A percentile compares a stretch with the other conserved stretches of the same genome.
These are phyloP conservation scores for Daldinia concentrica DNA, from an alignment of 495 filamentous ascomycete species.

Conservation along the genomic window DNA sequence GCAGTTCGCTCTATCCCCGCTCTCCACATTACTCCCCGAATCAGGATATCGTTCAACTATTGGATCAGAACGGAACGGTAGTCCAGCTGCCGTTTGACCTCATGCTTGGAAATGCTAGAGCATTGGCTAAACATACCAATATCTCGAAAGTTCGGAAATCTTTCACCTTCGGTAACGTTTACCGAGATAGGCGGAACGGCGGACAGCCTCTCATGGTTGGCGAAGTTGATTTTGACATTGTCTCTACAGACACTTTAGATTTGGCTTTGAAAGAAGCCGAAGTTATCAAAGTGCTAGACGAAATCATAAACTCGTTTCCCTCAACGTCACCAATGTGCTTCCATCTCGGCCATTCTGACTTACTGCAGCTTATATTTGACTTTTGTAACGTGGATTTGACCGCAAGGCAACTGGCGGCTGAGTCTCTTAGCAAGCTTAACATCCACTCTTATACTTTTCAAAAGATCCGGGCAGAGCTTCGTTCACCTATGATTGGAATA, in stretches of 20 bases:
- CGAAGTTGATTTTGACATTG: slow-evolving; percentile 96
- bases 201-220: slow-evolving; percentile 84
- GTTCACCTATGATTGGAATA: slow-evolving; percentile 79
- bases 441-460: slow-evolving; percentile 83
- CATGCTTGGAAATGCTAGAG: slow-evolving; percentile 86
- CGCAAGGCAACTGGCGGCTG: slow-evolving; percentile 77
- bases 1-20: slow-evolving; percentile 80
- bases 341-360: slow-evolving; percentile 87
- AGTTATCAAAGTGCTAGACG: slow-evolving; percentile 92
- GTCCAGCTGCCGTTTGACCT: slow-evolving; percentile 93
- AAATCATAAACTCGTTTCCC: slow-evolving; percentile 85
- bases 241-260: slow-evolving; percentile 79
- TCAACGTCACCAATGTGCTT: slow-evolving; percentile 84
- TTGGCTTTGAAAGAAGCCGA: slow-evolving; percentile 94
- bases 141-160: slow-evolving; percentile 74
- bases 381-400: slow-evolving; percentile 79
- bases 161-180: slow-evolving; percentile 90
- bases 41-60: slow-evolving; percentile 73
- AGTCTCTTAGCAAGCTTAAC: slow-evolving; percentile 87
- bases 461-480: slow-evolving; percentile 84
- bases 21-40: slow-evolving; percentile 76
- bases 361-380: slow-evolving; percentile 85
- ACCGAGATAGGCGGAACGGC: slow-evolving; percentile 74
- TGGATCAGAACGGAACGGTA: slow-evolving; percentile 83
- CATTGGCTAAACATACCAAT: slow-evolving; percentile 72